Conservation (phyloP, 192 early-diverging fungal species). For the Dispira simplex region DNA sequence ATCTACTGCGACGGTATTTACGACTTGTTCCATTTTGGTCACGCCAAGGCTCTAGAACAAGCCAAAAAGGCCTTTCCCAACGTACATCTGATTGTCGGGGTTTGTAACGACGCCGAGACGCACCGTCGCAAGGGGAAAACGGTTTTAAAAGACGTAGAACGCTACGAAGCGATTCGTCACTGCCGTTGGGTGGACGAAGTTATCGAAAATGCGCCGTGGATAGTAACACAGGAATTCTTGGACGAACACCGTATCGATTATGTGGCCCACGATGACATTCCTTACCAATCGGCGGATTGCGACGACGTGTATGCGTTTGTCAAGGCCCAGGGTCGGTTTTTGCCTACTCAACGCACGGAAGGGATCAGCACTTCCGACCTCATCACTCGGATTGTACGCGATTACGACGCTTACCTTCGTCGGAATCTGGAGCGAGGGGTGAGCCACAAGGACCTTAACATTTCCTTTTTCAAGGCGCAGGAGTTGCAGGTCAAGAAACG, state of each 20-base stretch:
- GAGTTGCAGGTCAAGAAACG: conserved; percentile 61
- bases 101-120: conserved; percentile 58
- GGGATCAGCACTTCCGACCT: conserved; percentile 68
- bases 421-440: conserved; percentile 76
- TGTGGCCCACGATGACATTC: conserved; percentile 69
- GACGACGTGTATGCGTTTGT: conserved; percentile 69
- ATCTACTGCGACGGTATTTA: conserved; percentile 83
- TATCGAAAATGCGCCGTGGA: conserved; percentile 59
- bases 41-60: conserved; percentile 65
- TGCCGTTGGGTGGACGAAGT: conserved; percentile 81
- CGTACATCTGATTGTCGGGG: conserved; percentile 62
- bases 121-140: conserved; percentile 67
- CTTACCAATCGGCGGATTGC: conserved; percentile 50
- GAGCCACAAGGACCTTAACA: conserved; percentile 62
- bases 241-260: conserved; percentile 66
- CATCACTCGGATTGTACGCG: conserved; percentile 69
- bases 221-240: conserved; percentile 55
- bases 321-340: conserved; percentile 48
- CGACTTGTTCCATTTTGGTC: conserved; percentile 73
- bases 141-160: conserved; percentile 59
- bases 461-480: conserved; percentile 68
- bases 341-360: conserved; percentile 58
- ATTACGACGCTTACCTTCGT: conserved; percentile 71
- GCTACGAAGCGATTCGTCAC: conserved; percentile 62
- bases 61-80: conserved; percentile 66